Evolutionary conservation across 208 protist genomes (phyloP).

Genomic region (Wallacemonas sp.): DNA sequence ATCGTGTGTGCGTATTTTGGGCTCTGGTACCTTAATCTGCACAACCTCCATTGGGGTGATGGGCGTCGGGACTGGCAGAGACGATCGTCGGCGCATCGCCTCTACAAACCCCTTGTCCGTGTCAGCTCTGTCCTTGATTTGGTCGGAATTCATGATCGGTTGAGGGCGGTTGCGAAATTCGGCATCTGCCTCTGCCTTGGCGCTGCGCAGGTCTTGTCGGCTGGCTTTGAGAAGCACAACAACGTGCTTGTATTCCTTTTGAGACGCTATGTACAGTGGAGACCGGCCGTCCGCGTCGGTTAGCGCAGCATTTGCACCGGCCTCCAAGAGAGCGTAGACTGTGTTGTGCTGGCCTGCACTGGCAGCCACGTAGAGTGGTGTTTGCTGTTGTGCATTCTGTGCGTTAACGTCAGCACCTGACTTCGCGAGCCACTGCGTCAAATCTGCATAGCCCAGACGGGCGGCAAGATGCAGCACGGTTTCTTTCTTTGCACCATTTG

Average conservation of each 20-base stretch:
- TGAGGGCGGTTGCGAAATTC: conserved; percentile 45
- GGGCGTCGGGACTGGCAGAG: conserved; percentile 15
- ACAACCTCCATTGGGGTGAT: conserved; percentile 69
- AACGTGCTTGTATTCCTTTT: conserved; percentile 81
- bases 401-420: conserved; percentile 64
- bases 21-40: conserved; percentile 69
- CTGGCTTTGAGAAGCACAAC: conserved; percentile 77
- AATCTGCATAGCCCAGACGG: conserved; percentile 42
- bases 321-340: conserved; percentile 64
- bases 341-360: conserved; percentile 62
- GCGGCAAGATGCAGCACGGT: conserved; percentile 76
- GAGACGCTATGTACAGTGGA: conserved; percentile 86
- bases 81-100: conserved; percentile 31
- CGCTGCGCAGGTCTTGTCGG: conserved; percentile 43
- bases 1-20: conserved; percentile 49
- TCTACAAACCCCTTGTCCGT: conserved; percentile 44
- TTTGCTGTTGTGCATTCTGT: conserved; percentile 68
- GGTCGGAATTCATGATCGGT: conserved; percentile 62
- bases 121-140: conserved; percentile 58
- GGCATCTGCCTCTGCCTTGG: conserved; percentile 72
- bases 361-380: conserved; percentile 76
- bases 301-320: conserved; percentile 55
- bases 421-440: conserved; percentile 42
- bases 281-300: conserved; percentile 78
- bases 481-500: conserved; percentile 58